A percentile compares a stretch with the other conserved stretches of the same genome.
These are phyloP conservation scores for Massarina eburnea DNA, from an alignment of 2,329 filamentous ascomycete genomes.

Conservation along the genomic window DNA sequence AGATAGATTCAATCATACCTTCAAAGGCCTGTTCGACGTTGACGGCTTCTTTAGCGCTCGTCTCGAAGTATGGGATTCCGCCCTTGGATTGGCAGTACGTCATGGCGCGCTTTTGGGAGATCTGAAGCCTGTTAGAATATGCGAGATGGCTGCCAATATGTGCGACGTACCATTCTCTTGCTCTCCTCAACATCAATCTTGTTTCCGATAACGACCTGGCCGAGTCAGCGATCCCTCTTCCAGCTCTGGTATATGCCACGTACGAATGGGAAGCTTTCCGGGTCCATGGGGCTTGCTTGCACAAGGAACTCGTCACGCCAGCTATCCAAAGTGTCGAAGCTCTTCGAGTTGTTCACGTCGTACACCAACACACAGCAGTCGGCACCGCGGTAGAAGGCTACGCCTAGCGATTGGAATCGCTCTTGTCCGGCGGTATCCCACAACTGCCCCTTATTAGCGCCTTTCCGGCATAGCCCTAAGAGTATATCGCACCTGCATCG, in stretches of 20 bases:
- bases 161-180: conserved; percentile 75
- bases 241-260: conserved; percentile 37
- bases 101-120: conserved; percentile 93
- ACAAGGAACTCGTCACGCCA: conserved; percentile 99
- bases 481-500: conserved; percentile 76
- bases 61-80: conserved; percentile 98
- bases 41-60: conserved; percentile 96
- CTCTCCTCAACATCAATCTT: conserved; percentile 99
- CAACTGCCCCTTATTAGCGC: conserved; percentile 59
- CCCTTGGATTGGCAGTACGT: conserved; percentile 98
- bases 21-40: conserved; percentile 90
- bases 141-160: neutral
- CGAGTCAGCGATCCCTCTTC: conserved; percentile 15
- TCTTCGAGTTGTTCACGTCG: conserved; percentile 99
- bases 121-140: conserved; percentile 52
- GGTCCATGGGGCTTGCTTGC: conserved; percentile 93
- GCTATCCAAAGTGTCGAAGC: conserved; percentile 96
- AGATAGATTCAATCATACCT: conserved; percentile 43
- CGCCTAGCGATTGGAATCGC: conserved; percentile 93
- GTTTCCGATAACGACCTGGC: conserved; percentile 89
- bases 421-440: conserved; percentile 99
- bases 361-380: conserved; percentile 98
- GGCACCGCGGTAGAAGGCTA: conserved; percentile 95
- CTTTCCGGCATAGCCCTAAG: neutral
- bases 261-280: conserved; percentile 97